These are phyloP conservation scores for Extremus antarcticus DNA, from an alignment of 495 filamentous ascomycete species.

Conservation along the genomic window DNA sequence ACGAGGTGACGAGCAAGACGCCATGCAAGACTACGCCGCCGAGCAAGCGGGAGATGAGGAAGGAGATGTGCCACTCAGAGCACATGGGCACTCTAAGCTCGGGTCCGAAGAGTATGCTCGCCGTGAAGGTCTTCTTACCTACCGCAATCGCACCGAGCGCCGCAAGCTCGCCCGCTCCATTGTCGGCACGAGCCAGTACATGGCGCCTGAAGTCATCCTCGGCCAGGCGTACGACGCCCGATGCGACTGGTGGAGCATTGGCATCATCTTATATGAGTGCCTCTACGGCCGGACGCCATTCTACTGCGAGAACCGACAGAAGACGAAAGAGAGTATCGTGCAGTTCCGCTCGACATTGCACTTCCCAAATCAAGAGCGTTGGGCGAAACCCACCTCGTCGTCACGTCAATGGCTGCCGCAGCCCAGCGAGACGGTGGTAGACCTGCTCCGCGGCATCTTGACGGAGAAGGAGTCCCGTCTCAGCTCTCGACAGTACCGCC, in stretches of 20 bases:
- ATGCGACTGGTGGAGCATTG: slow-evolving; percentile 96
- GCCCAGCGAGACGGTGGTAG: slow-evolving; percentile 46
- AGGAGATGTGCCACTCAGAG: slow-evolving; percentile 12
- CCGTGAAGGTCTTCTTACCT: slow-evolving; percentile 54
- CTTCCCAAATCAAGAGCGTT: slow-evolving; percentile 45
- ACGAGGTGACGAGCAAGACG: slow-evolving; percentile 65
- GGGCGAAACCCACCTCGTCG: slow-evolving; percentile 30
- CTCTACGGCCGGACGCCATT: slow-evolving; percentile 88
- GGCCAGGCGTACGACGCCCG: slow-evolving; percentile 79
- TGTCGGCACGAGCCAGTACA: slow-evolving; percentile 95
- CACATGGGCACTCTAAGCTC: slow-evolving; percentile 3
- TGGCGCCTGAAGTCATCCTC: slow-evolving; percentile 86
- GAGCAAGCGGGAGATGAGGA: slow-evolving; percentile 41
- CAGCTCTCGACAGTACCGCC: slow-evolving; percentile 56
- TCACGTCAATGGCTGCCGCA: slow-evolving; percentile 42
- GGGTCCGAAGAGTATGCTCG: slow-evolving; percentile 15
- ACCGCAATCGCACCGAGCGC: slow-evolving; percentile 65
- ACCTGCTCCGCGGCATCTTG: slow-evolving; percentile 66
- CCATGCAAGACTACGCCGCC: slow-evolving; percentile 39
- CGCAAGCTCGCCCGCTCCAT: slow-evolving; percentile 68
- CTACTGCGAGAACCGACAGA: slow-evolving; percentile 65
- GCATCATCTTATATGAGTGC: slow-evolving; percentile 87
- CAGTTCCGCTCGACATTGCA: slow-evolving; percentile 39
- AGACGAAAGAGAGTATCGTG: slow-evolving; percentile 27
- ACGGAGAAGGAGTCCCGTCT: slow-evolving; percentile 67